These are phyloP conservation scores for Picochlorum sp. DNA, from an alignment of 139 green algal species.

Conservation along the genomic window DNA sequence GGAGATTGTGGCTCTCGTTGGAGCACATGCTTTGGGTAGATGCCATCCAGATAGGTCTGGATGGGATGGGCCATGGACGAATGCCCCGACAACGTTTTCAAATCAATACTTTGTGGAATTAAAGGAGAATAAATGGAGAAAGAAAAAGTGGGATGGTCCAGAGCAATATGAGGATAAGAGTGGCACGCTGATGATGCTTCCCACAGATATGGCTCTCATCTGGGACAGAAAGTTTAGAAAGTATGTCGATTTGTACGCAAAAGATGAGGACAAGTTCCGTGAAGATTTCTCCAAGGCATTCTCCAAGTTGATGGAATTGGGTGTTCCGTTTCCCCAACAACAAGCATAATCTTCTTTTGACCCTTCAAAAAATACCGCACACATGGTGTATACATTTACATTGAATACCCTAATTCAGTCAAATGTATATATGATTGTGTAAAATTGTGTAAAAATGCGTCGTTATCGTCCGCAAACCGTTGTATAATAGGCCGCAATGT, in stretches of 20 bases:
- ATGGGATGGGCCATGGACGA: slow-evolving; percentile 66
- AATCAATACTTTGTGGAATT: slow-evolving; percentile 80
- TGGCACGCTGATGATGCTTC: slow-evolving; percentile 81
- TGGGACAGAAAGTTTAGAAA: slow-evolving; percentile 66
- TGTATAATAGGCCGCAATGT: slow-evolving; percentile 40
- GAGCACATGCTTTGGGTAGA: slow-evolving; percentile 73
- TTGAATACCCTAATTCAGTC: slow-evolving; percentile 16
- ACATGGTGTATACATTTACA: not conserved
- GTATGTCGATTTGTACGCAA: slow-evolving; percentile 52
- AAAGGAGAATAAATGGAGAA: slow-evolving; percentile 66
- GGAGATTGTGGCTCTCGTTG: slow-evolving; percentile 82
- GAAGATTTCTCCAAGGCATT: slow-evolving; percentile 31
- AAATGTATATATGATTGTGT: slow-evolving; percentile 49
- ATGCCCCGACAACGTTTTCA: slow-evolving; percentile 72
- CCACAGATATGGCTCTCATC: slow-evolving; percentile 54
- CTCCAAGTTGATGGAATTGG: slow-evolving; percentile 35
- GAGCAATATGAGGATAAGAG: slow-evolving; percentile 75
- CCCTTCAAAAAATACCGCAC: not conserved
- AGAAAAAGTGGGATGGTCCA: slow-evolving; percentile 73
- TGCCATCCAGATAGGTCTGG: slow-evolving; percentile 81
- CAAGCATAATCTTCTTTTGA: slow-evolving; percentile 3
- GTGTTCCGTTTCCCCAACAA: slow-evolving; percentile 33
- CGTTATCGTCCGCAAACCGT: slow-evolving; percentile 68
- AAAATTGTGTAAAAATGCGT: slow-evolving; percentile 75
- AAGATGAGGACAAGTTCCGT: slow-evolving; percentile 44